Evolutionary conservation across 192 early-diverging fungal genomes (phyloP).

Genomic region (Radiomyces spectabilis): DNA sequence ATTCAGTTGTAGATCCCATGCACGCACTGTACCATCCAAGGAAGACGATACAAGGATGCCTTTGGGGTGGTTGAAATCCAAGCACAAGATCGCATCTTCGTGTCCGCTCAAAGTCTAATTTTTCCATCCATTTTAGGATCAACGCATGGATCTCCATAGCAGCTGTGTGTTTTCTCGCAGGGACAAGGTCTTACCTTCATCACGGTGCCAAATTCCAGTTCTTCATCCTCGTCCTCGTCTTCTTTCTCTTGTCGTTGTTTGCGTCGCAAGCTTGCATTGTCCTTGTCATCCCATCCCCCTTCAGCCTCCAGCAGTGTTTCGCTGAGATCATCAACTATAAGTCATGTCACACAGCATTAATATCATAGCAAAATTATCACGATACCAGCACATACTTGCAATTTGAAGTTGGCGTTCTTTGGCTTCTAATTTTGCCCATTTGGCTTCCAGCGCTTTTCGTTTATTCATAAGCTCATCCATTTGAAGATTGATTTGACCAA

Average conservation of each 20-base stretch:
- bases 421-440: slow-evolving; percentile 33
- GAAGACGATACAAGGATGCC: slow-evolving; percentile 58
- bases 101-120: slow-evolving; percentile 48
- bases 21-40: slow-evolving; percentile 58
- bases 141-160: not conserved
- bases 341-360: not conserved
- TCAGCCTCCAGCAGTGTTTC: not conserved
- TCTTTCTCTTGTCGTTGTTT: not conserved
- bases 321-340: slow-evolving; percentile 1
- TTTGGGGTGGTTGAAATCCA: slow-evolving; percentile 50
- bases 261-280: slow-evolving; percentile 6
- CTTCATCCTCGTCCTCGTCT: slow-evolving; percentile 3
- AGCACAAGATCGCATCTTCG: slow-evolving; percentile 45
- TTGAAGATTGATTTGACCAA: slow-evolving; percentile 37
- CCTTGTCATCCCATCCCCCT: not conserved
- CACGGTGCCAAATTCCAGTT: slow-evolving; percentile 31
- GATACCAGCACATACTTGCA: slow-evolving; percentile 10
- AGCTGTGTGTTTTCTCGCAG: too few relatives aligned
- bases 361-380: slow-evolving; percentile 2
- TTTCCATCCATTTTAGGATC: not conserved
- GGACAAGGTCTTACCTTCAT: slow-evolving; percentile 28
- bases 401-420: slow-evolving; percentile 32
- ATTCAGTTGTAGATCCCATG: slow-evolving; percentile 59
- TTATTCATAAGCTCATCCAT: slow-evolving; percentile 36
- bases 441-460: slow-evolving; percentile 30